phyloP scores from a whole-genome alignment of 257 asterid genomes.

The Anisodus tanguticus region DNA sequence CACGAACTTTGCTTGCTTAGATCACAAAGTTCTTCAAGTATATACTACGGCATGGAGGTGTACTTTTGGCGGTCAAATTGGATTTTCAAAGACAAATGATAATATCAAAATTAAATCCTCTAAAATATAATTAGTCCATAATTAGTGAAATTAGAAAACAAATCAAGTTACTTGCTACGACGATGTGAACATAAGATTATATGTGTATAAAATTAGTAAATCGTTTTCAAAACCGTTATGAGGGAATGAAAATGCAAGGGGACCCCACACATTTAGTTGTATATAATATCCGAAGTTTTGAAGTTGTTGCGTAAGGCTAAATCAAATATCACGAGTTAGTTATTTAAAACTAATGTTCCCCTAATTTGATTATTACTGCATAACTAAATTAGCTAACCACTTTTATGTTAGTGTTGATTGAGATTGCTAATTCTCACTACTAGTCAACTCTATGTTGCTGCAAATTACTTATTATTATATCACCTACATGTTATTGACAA shows the following conservation, averaged over 20 bases:
- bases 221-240: constrained; percentile 10
- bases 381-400: constrained; percentile 24
- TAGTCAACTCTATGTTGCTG: constrained; percentile 8
- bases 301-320: constrained; percentile 13
- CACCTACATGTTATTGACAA: not conserved
- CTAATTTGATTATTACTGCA: constrained; percentile 28
- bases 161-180: not conserved
- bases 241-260: constrained; percentile 6
- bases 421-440: not conserved
- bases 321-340: constrained; percentile 6
- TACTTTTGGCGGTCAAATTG: constrained; percentile 25
- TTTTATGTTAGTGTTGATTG: not conserved
- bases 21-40: constrained; percentile 22
- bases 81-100: not conserved
- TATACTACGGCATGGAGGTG: not conserved
- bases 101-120: not conserved
- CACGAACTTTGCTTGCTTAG: constrained; percentile 33
- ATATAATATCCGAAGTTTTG: not conserved
- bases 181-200: not conserved
- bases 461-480: constrained; percentile 23
- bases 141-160: not conserved
- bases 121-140: not conserved
- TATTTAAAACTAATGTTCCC: constrained; percentile 17
- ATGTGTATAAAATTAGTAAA: not conserved
- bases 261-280: not conserved